Base-by-base conservation (phyloP, 1,284 basidiomycete species). In the Exsudoporus floridanus region DNA sequence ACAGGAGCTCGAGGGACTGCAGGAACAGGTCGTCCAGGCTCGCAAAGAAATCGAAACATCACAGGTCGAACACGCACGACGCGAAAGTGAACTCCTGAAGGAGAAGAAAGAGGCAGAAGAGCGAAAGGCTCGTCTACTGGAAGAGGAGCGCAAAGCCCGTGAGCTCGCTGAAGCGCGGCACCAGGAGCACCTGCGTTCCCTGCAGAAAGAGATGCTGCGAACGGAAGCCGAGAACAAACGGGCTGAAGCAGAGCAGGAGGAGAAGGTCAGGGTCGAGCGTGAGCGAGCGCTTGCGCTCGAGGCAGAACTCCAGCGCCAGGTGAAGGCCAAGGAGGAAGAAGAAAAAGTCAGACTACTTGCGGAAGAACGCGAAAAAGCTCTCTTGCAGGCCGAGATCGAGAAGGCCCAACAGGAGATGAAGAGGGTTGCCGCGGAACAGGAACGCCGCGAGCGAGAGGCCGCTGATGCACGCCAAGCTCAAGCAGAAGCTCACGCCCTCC, bases 201-300 rank as follows among this genome's bases (percentile, higher is more conserved):
- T 70, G 23, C 56, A 68, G 38, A 52, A 66, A 34, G 63, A 68
- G 35, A 63, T 70, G 67, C 8, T 25, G 16, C 64, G 57, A 13
- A 43, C 51, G 1, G 70, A 69, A 18, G 59, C 47, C 4, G 70
- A 66, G 48, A 59, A 56, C 47, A 59, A 63, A 49, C 64, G 27
- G 2, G 51, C 48, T 0, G 63, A 65, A 18, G 52, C 46, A 1
- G 63, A 67, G 27, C 66, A 71, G 7, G 54, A 49, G 8, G 65
- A 65, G 28, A 64, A 60, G 45, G 38, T 70, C 39, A 65, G 18
- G 37, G 3, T n/a, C 16, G 70, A 71, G 40, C 68, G 39, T 18
- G 70, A 70, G 46, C 69, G 62, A 33, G 67, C 69, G 25, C 58
- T 58, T 14, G 65, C 69, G 14, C 59, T 70, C 52, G 67, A 70